Evolutionary conservation across 768 basidiomycete genomes (phyloP).

Genomic region (Tulasnella sp.): DNA sequence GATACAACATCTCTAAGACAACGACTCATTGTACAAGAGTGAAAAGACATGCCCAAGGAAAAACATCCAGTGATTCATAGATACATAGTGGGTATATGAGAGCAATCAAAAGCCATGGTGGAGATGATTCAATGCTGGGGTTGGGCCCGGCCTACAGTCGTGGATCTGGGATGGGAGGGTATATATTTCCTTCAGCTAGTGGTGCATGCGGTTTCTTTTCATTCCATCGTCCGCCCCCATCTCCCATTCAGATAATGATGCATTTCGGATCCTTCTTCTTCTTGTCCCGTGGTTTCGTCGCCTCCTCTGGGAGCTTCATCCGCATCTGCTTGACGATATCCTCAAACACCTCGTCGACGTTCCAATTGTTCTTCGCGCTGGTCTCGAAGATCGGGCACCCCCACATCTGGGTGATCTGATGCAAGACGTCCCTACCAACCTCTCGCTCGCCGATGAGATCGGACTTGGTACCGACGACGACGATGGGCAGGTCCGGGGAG

Average conservation of each 20-base stretch:
- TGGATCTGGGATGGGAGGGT: too few relatives aligned
- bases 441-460: constrained; percentile 75
- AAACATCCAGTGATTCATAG: too few relatives aligned
- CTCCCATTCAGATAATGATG: not conserved
- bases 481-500: constrained; percentile 47
- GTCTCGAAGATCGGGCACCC: constrained; percentile 70
- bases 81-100: too few relatives aligned
- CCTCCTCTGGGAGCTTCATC: constrained; percentile 5
- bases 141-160: too few relatives aligned
- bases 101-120: too few relatives aligned
- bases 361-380: constrained; percentile 78
- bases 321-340: constrained; percentile 18
- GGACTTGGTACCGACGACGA: constrained; percentile 76
- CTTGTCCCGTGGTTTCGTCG: not conserved
- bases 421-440: constrained; percentile 36
- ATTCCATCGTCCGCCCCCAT: too few relatives aligned
- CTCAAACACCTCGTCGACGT: constrained; percentile 66
- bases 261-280: constrained; percentile 12
- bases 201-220: too few relatives aligned
- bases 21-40: not conserved
- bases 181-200: too few relatives aligned
- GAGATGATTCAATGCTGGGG: too few relatives aligned
- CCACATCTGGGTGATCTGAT: constrained; percentile 17
- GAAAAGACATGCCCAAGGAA: not conserved
- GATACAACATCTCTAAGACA: too few relatives aligned